These are phyloP conservation scores for Sugiyamaella qingdaonensis DNA, from an alignment of 805 yeast species.

Conservation along the genomic window DNA sequence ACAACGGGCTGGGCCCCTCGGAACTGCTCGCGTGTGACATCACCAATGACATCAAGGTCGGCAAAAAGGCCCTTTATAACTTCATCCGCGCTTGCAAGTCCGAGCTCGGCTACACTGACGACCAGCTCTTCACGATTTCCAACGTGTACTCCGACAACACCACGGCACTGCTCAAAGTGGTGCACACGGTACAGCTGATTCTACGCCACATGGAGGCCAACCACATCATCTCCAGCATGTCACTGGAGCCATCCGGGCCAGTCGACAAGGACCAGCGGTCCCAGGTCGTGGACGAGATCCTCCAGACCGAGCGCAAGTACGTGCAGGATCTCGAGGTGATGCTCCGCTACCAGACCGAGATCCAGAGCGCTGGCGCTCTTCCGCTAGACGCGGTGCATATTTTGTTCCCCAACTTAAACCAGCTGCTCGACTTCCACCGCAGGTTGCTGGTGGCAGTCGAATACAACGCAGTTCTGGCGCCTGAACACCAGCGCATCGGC, in stretches of 20 bases:
- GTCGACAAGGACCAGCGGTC: constrained; percentile 43
- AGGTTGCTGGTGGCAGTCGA: constrained; percentile 84
- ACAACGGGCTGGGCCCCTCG: constrained; percentile 63
- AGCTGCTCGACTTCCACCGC: constrained; percentile 87
- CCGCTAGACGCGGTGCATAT: constrained; percentile 75
- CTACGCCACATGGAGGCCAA: constrained; percentile 41
- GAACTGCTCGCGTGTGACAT: constrained; percentile 49
- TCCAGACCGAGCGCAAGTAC: constrained; percentile 87
- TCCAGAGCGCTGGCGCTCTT: constrained; percentile 60
- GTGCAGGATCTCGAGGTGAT: constrained; percentile 85
- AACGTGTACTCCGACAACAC: constrained; percentile 83
- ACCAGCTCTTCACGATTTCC: constrained; percentile 81
- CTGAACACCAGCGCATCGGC: constrained; percentile 78
- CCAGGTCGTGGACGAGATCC: constrained; percentile 76
- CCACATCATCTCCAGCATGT: constrained; percentile 11
- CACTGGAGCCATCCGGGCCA: constrained; percentile 4
- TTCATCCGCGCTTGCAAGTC: constrained; percentile 82
- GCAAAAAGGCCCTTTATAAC: constrained; percentile 86
- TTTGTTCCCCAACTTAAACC: constrained; percentile 79
- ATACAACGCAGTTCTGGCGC: constrained; percentile 73
- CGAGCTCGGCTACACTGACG: constrained; percentile 69
- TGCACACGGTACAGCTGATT: constrained; percentile 65
- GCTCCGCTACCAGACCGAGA: constrained; percentile 60
- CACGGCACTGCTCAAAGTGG: constrained; percentile 67
- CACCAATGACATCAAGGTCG: constrained; percentile 75